Percentiles rank a stretch among this genome's conserved stretches.
These are phyloP conservation scores for Phytophthora sansomeana DNA, from an alignment of 352 stramenopile species.

Conservation along the genomic window DNA sequence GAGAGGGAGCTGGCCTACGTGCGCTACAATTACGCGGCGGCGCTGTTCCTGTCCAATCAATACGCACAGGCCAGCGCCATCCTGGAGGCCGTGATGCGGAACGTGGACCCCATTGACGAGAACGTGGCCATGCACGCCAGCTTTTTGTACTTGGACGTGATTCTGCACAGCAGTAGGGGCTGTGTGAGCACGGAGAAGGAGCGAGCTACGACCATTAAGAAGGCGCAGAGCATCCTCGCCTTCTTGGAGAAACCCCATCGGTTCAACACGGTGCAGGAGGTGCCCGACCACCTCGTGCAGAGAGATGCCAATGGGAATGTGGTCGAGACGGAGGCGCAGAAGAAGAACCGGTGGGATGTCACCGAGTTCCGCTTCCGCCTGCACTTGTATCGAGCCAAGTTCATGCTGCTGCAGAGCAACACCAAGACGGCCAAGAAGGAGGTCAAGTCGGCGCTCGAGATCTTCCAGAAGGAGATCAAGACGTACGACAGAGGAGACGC, in stretches of 20 bases:
- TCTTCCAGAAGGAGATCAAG: slow-evolving; percentile 94
- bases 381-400: slow-evolving; percentile 94
- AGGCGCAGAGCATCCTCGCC: slow-evolving; percentile 86
- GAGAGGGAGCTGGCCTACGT: slow-evolving; percentile 89
- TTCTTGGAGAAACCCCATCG: slow-evolving; percentile 92
- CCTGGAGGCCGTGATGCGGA: slow-evolving; percentile 88
- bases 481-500: slow-evolving; percentile 31
- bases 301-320: slow-evolving; percentile 43
- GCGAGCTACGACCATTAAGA: slow-evolving; percentile 74
- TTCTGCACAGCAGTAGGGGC: slow-evolving; percentile 89
- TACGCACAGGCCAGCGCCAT: slow-evolving; percentile 88
- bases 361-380: slow-evolving; percentile 92
- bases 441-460: slow-evolving; percentile 93
- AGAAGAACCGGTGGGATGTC: slow-evolving; percentile 68
- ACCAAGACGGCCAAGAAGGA: slow-evolving; percentile 93
- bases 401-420: slow-evolving; percentile 89
- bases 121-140: slow-evolving; percentile 93
- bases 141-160: slow-evolving; percentile 93
- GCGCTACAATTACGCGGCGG: slow-evolving; percentile 92
- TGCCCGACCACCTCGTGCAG: slow-evolving; percentile 46
- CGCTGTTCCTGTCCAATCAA: slow-evolving; percentile 91
- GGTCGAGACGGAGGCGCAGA: slow-evolving; percentile 59
- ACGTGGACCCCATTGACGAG: slow-evolving; percentile 93
- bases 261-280: slow-evolving; percentile 83
- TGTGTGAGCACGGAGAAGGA: slow-evolving; percentile 85